These are phyloP conservation scores for Sedum album DNA, from an alignment of 164 flowering plant species.

Conservation along the genomic window DNA sequence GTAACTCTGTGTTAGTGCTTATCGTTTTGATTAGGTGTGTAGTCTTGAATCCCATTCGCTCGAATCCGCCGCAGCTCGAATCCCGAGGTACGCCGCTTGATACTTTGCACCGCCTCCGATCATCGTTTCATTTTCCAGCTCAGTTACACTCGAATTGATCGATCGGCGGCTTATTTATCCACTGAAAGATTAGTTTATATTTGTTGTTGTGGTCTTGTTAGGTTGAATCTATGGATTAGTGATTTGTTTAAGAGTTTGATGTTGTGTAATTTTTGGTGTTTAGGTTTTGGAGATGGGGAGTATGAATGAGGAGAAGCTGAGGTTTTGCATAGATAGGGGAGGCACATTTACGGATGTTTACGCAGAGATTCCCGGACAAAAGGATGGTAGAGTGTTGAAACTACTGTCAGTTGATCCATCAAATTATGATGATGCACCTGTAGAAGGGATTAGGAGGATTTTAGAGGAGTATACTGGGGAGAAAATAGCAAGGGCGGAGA, in stretches of 20 bases:
- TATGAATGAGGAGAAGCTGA: slow-evolving; percentile 34
- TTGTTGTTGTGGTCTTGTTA: too few species aligned
- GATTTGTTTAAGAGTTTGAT: neutral
- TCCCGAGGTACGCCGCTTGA: slow-evolving; percentile 5
- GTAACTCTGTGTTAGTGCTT: too few species aligned
- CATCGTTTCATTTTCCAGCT: too few species aligned
- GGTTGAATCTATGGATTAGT: too few species aligned
- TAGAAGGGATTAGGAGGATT: slow-evolving; percentile 90
- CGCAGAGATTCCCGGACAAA: slow-evolving; percentile 77
- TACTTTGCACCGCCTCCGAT: too few species aligned
- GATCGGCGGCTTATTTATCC: too few species aligned
- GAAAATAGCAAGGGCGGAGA: slow-evolving; percentile 56
- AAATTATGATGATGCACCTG: slow-evolving; percentile 94
- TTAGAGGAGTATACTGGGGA: slow-evolving; percentile 75
- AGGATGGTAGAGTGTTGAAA: slow-evolving; percentile 67
- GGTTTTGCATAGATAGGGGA: slow-evolving; percentile 86
- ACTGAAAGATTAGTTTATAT: too few species aligned
- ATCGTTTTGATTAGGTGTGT: too few species aligned
- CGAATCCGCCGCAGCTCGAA: neutral
- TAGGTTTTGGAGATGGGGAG: slow-evolving; percentile 28
- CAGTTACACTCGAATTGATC: too few species aligned
- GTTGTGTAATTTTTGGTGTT: neutral
- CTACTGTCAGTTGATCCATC: slow-evolving; percentile 89
- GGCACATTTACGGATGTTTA: slow-evolving; percentile 99
- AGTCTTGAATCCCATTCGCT: slow-evolving; percentile 1